Evolutionary conservation across 1,284 basidiomycete genomes (phyloP).

Genomic region (Ceratobasidium sp.): DNA sequence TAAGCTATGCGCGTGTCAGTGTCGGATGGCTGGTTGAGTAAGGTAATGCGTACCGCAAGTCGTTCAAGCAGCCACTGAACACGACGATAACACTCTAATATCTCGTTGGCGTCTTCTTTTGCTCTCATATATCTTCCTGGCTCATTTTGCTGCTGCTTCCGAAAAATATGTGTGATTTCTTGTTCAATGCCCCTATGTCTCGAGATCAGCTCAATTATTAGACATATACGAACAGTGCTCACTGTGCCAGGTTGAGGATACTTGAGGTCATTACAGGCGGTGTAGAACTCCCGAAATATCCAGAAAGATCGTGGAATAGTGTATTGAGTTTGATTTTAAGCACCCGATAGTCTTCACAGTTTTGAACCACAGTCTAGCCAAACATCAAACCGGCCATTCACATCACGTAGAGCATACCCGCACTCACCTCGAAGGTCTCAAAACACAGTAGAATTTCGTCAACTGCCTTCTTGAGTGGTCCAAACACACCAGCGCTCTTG

Average conservation of each 20-base stretch:
- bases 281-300: not conserved
- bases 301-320: not conserved
- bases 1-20: not conserved
- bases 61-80: not conserved
- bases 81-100: not conserved
- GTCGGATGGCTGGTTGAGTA: not conserved
- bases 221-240: not conserved
- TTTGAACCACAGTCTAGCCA: not conserved
- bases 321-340: not conserved
- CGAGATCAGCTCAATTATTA: too few species aligned
- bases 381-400: not conserved
- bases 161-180: not conserved
- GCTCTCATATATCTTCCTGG: not conserved
- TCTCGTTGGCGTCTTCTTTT: not conserved
- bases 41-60: not conserved
- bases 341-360: not conserved
- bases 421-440: not conserved
- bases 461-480: not conserved
- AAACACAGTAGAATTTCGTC: not conserved
- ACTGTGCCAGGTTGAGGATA: not conserved
- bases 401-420: not conserved
- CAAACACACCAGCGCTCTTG: not conserved
- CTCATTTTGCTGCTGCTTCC: not conserved
- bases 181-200: not conserved
- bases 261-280: not conserved